These are phyloP conservation scores for Lanmaoa pseudosensibilis DNA, from an alignment of 768 basidiomycete species.

Conservation along the genomic window DNA sequence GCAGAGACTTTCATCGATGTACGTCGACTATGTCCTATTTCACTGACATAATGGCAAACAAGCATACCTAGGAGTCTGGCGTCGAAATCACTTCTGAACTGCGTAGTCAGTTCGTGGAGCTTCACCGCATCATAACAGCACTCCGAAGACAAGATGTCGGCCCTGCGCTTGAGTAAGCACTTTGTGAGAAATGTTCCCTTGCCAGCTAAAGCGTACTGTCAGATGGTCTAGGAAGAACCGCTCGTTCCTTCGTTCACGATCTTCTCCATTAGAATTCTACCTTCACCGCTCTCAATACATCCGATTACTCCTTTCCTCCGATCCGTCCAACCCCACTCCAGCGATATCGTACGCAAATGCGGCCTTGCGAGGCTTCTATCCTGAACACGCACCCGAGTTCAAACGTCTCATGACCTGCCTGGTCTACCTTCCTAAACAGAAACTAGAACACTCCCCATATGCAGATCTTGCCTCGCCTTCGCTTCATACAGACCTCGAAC, in stretches of 20 bases:
- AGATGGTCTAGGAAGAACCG: constrained; percentile 81
- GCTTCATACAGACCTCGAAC: constrained; percentile 75
- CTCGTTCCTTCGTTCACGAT: constrained; percentile 61
- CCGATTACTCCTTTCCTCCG: constrained; percentile 64
- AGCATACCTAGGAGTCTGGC: constrained; percentile 57
- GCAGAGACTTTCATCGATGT: constrained; percentile 77
- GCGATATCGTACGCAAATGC: constrained; percentile 77
- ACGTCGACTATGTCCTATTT: constrained; percentile 20
- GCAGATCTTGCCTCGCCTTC: constrained; percentile 69
- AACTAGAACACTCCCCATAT: constrained; percentile 70
- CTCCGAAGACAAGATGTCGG: constrained; percentile 64
- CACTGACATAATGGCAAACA: not conserved
- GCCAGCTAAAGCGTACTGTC: constrained; percentile 2
- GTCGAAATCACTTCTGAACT: constrained; percentile 53
- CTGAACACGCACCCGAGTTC: constrained; percentile 62
- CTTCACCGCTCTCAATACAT: constrained; percentile 92
- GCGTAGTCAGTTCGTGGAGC: constrained; percentile 59
- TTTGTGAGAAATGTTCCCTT: not conserved
- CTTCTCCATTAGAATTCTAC: constrained; percentile 84
- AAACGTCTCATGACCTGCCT: constrained; percentile 68
- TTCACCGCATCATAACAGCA: constrained; percentile 71
- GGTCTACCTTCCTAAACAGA: constrained; percentile 66
- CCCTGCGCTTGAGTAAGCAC: constrained; percentile 74
- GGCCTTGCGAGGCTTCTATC: constrained; percentile 62
- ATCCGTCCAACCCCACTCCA: constrained; percentile 53